Evolutionary conservation across 2,329 filamentous ascomycete species (phyloP).

Genomic region (Cordyceps pruinosa): DNA sequence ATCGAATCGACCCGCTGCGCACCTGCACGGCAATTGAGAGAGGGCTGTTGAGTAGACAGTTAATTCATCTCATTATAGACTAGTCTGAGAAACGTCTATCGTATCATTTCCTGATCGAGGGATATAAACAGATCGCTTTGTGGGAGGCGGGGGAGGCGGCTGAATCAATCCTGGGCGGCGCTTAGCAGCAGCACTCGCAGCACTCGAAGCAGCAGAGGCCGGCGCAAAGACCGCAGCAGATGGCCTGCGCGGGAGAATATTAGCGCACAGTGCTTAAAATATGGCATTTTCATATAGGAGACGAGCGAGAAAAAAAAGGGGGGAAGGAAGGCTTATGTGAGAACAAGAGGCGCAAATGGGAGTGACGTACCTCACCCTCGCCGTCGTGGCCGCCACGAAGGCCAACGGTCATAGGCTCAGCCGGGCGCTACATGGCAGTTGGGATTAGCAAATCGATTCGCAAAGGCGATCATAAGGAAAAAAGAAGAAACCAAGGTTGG

Average conservation of each 20-base stretch:
- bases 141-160: neutral
- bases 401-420: conserved; percentile 28
- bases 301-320: neutral
- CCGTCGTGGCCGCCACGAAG: conserved; percentile 28
- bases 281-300: neutral
- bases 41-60: too few relatives aligned
- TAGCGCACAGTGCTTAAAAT: too few relatives aligned
- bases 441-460: neutral
- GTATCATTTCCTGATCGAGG: neutral
- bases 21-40: too few relatives aligned
- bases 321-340: neutral
- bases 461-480: neutral
- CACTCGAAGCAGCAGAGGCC: conserved; percentile 35
- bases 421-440: conserved; percentile 21
- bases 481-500: neutral
- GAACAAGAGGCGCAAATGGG: neutral
- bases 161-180: neutral
- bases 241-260: conserved; percentile 22
- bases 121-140: neutral
- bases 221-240: conserved; percentile 35
- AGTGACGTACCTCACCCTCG: conserved; percentile 28
- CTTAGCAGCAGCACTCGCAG: conserved; percentile 23
- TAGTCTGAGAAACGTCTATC: too few relatives aligned
- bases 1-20: too few relatives aligned
- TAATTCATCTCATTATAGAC: too few relatives aligned